Conservation (phyloP, 2,329 filamentous ascomycete genomes). For the Pestalotiopsis sp. region DNA sequence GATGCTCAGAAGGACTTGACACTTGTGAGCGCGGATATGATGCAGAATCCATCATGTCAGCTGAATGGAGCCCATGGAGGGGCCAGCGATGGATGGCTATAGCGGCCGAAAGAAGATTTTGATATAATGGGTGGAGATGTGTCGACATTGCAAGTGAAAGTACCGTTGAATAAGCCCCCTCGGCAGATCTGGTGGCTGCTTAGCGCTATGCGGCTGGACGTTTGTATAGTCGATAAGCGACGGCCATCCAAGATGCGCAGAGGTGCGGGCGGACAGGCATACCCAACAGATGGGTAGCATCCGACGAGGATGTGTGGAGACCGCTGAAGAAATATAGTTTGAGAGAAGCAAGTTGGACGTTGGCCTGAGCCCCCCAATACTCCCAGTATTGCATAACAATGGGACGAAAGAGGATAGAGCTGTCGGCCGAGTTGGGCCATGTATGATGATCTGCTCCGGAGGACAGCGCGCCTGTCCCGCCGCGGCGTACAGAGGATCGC, state of each 20-base stretch:
- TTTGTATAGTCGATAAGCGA: not conserved
- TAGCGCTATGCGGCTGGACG: not conserved
- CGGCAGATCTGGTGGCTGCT: not conserved
- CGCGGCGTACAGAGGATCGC: not conserved
- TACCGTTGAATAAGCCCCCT: not conserved
- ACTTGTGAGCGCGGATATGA: not conserved
- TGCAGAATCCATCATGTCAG: not conserved
- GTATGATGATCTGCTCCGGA: not conserved
- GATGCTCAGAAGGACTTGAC: not conserved
- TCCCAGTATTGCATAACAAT: not conserved
- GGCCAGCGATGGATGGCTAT: not conserved
- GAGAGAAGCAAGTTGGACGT: not conserved
- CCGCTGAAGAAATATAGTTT: conserved; percentile 2
- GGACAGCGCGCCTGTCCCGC: not conserved
- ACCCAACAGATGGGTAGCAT: not conserved
- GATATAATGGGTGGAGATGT: not conserved
- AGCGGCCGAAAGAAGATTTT: not conserved
- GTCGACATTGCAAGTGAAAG: not conserved
- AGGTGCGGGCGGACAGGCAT: not conserved
- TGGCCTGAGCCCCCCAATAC: not conserved
- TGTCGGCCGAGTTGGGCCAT: not conserved
- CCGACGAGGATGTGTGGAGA: not conserved
- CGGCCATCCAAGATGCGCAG: not conserved
- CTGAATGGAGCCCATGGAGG: not conserved
- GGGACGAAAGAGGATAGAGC: not conserved